Evolutionary conservation across 176 grass and related monocot species (phyloP), one percentile per base, ranked within the genome.

Genomic region (Saccharum spontaneum): DNA sequence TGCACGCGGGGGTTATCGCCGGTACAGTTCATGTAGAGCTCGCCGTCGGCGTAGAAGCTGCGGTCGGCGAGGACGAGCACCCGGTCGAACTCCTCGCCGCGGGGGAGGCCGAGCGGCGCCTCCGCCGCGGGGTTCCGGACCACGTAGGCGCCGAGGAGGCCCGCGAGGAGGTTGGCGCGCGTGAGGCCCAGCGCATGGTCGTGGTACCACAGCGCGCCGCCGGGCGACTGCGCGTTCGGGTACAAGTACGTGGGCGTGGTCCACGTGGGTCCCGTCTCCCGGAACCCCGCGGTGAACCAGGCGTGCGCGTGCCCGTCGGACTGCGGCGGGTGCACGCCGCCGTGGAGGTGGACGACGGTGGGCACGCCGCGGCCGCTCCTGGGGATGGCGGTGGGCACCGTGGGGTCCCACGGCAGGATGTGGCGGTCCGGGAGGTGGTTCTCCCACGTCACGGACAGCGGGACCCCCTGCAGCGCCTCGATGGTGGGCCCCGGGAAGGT

Each of bases 311-410:
- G 67, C 28, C 92, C 94, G 55, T 94, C 91, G 50, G 85, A 88
- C 71, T 64, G 83, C 50, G 91, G 94, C 33, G 72, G 87, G 48
- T 90, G 85, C 66, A 85, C 61, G 60, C 92, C 76, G 10, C 89
- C 92, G 88, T 97, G 94, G 85, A 94, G 89, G 83, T 97, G 91
- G 39, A 94, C 89, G 45, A 85, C 91, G 75, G 94, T 69, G 59
- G 94, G 94, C 8, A 97, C 91, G n/a, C 94, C 94, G 54, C 45
- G 45, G 45, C 89, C 85, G 69, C 18, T 3, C 17, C 3, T 72
- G 2, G 94, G 73, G 78, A 87, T 15, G 67, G 91, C 94, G 45
- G 78, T 82, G 17, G 91, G 80, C 12, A 96, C 84, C 5, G 91
- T 93, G 36, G 86, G 84, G 64, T 96, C 91, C 91, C 89, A 91